These are phyloP conservation scores for Dioscorea dumetorum DNA, from an alignment of 106 monocot species.

Conservation along the genomic window DNA sequence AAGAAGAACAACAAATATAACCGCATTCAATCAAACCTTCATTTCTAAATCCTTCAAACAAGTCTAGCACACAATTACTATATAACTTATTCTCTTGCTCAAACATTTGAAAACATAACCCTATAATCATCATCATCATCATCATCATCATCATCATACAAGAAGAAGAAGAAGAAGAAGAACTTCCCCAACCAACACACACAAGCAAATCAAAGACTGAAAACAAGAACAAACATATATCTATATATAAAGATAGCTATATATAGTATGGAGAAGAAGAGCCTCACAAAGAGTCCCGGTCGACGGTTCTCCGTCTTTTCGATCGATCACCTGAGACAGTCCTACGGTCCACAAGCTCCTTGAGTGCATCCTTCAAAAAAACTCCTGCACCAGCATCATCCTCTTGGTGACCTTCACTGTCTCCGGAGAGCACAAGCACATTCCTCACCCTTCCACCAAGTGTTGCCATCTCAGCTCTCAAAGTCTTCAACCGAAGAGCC, in stretches of 20 bases:
- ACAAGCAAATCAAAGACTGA: neutral
- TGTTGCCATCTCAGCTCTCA: conserved; percentile 68
- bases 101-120: too few species aligned
- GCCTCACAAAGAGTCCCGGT: conserved; percentile 5
- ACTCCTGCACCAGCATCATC: conserved; percentile 7
- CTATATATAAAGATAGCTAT: neutral
- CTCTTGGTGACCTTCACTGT: conserved; percentile 12
- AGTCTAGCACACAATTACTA: too few species aligned
- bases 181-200: neutral
- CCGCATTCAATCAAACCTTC: too few species aligned
- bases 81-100: too few species aligned
- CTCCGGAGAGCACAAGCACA: conserved; percentile 50
- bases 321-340: conserved; percentile 16
- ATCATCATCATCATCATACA: too few species aligned
- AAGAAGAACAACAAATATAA: too few species aligned
- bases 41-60: too few species aligned
- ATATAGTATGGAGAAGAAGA: neutral
- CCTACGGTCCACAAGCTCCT: conserved; percentile 36
- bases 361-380: conserved; percentile 42
- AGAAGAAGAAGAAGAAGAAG: too few species aligned
- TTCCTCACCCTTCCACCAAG: conserved; percentile 54
- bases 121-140: too few species aligned
- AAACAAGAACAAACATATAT: neutral
- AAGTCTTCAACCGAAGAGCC: conserved; percentile 36
- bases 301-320: conserved; percentile 33